These are phyloP conservation scores for Candida easanensis DNA, from an alignment of 805 yeast genomes.

Conservation along the genomic window DNA sequence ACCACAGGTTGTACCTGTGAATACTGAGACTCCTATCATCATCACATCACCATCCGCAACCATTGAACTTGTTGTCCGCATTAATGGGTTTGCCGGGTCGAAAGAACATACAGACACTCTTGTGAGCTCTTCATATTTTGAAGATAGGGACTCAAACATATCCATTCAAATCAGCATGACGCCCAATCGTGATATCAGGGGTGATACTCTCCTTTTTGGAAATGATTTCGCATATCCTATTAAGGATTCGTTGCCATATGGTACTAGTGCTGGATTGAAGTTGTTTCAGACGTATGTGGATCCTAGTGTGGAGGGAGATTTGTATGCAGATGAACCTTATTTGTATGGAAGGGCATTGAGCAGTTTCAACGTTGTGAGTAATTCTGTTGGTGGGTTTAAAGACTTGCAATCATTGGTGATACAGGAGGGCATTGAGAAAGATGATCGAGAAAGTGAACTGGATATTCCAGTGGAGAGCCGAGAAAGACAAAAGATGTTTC, in stretches of 20 bases:
- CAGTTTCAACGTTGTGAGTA: constrained; percentile 49
- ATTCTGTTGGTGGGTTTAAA: constrained; percentile 11
- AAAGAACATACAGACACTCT: constrained; percentile 34
- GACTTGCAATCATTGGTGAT: constrained; percentile 15
- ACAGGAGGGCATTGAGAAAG: constrained; percentile 21
- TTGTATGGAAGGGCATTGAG: constrained; percentile 60
- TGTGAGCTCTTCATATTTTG: constrained; percentile 15
- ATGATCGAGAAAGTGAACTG: constrained; percentile 19
- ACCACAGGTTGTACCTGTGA: constrained; percentile 26
- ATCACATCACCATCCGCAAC: constrained; percentile 39
- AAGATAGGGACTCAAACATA: constrained; percentile 26
- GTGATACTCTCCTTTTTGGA: constrained; percentile 60
- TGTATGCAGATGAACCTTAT: constrained; percentile 58
- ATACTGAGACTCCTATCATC: constrained; percentile 35
- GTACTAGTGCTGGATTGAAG: constrained; percentile 50
- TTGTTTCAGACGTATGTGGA: constrained; percentile 57
- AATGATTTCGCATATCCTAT: constrained; percentile 65
- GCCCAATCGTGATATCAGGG: constrained; percentile 42
- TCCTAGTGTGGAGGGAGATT: constrained; percentile 63
- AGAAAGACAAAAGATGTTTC: constrained; percentile 45
- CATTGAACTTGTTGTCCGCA: constrained; percentile 39
- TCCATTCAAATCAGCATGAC: constrained; percentile 39
- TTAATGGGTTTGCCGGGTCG: constrained; percentile 47
- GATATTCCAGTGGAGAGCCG: constrained; percentile 31
- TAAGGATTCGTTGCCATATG: constrained; percentile 54